Evolutionary conservation across 208 protist species (phyloP).

Genomic region (Leishmania turanica): DNA sequence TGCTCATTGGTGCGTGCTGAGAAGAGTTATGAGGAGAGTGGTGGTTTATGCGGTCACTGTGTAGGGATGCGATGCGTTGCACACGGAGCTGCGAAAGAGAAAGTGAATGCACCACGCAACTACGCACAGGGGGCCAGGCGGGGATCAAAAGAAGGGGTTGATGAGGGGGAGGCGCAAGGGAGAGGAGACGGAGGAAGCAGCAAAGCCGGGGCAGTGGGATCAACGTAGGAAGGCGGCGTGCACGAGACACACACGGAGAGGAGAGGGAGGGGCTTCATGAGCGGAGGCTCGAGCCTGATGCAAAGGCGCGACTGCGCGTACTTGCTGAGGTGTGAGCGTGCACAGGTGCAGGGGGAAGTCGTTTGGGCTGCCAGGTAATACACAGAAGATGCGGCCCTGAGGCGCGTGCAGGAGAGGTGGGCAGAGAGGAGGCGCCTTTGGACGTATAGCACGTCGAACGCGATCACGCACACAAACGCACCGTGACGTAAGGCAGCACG

Average conservation of each 20-base stretch:
- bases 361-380: background rate
- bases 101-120: background rate
- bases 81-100: background rate
- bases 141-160: background rate
- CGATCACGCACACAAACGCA: background rate
- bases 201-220: too few relatives aligned
- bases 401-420: background rate
- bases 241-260: background rate
- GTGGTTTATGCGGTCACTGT: background rate
- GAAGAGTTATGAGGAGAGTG: background rate
- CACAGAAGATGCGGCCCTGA: background rate
- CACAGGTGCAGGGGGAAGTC: background rate
- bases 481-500: background rate
- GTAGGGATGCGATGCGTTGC: slow-evolving; percentile 2
- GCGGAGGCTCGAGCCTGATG: background rate
- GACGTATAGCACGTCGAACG: background rate
- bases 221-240: background rate
- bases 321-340: background rate
- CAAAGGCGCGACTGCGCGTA: background rate
- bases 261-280: background rate
- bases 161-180: background rate
- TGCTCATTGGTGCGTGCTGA: slow-evolving; percentile 16
- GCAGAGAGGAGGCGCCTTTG: background rate
- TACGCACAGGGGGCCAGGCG: background rate
- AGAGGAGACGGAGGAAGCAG: background rate